phyloP scores from a whole-genome alignment of 1,284 basidiomycete species.

The Ganoderma meredithae region DNA sequence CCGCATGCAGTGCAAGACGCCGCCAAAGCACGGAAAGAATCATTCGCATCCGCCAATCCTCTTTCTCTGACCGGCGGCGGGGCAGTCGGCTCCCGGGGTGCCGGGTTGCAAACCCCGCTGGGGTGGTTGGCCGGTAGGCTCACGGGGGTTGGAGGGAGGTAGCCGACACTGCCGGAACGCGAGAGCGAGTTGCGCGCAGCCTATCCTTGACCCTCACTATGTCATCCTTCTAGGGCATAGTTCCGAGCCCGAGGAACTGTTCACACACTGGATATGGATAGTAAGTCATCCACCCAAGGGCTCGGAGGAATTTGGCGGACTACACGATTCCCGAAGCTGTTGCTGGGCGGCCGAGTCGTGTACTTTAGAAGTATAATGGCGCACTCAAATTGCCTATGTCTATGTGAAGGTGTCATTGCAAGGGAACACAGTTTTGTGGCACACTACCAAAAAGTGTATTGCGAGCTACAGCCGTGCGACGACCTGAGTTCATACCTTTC shows the following conservation, averaged over 20 bases:
- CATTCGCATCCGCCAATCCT: conserved; percentile 79
- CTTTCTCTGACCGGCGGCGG: conserved; percentile 71
- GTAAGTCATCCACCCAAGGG: conserved; percentile 15
- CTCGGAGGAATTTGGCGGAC: conserved; percentile 11
- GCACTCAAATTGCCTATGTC: conserved; percentile 9
- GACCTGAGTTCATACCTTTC: conserved; percentile 5
- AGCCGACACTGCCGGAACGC: conserved; percentile 14
- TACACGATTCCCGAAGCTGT: conserved; percentile 1
- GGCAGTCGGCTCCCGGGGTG: conserved; percentile 62
- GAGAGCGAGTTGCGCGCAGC: conserved; percentile 11
- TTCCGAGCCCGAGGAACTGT: conserved; percentile 22
- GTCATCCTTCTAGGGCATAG: conserved; percentile 13
- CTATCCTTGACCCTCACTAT: conserved; percentile 1
- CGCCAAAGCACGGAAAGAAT: conserved; percentile 75
- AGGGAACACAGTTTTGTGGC: neutral
- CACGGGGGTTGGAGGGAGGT: conserved; percentile 66
- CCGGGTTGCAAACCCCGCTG: conserved; percentile 72
- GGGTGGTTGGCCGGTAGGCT: conserved; percentile 82
- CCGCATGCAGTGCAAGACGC: conserved; percentile 64
- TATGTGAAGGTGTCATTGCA: conserved; percentile 10
- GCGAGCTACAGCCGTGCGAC: conserved; percentile 2
- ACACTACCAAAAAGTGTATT: conserved; percentile 1
- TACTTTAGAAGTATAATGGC: neutral
- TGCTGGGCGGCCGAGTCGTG: conserved; percentile 10
- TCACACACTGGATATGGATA: conserved; percentile 23